Base-by-base conservation (phyloP, 768 basidiomycete genomes). In the Mycena epipterygia region DNA sequence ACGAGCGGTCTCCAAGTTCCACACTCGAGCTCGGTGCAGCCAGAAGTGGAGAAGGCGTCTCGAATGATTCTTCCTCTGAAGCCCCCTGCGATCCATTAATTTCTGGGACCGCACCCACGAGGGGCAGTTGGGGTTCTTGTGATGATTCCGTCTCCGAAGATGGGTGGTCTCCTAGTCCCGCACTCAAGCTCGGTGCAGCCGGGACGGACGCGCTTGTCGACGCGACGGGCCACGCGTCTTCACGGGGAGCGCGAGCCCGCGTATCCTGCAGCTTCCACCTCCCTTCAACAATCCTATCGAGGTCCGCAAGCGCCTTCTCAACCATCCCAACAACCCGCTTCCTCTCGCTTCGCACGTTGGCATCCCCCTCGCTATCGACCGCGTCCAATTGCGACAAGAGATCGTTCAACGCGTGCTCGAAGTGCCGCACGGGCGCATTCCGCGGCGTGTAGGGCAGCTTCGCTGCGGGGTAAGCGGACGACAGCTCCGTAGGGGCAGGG, bases 341-440 rank as follows among this genome's bases (percentile, higher is more conserved):
- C 60, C 89, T 74, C 60, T 73, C 76, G 17, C 76, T 75, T n/a
- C 57, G 33, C 63, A 90, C 83, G 4, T 75, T 79, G 49, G 72
- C 75, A 65, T 86, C 84, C 11, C 88, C 89, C 39, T 75, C 77
- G 66, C 84, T 85, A n/a, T 84, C 81, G 23, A 90, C 79, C 0
- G 79, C 82, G 70, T 89, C 89, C 32, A 89, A 79, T 57, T 79
- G 76, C 44, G 81, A 76, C 25, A 90, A 76, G 25, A 90, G 80
- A 60, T 79, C 79, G 60, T 82, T 82, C 17, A 89, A 79, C 30
- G 82, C 82, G 68, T 87, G 79, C 67, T 85, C 84, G 75, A 87
- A 85, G 39, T 79, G 79, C 70, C 85, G 87, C 51, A 89, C 77
- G 0, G 85, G 82, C 12, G 81, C 81, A 76, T 89, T 89, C 33